Conservation (phyloP, 2,329 filamentous ascomycete species). For the Septoria petroselini region DNA sequence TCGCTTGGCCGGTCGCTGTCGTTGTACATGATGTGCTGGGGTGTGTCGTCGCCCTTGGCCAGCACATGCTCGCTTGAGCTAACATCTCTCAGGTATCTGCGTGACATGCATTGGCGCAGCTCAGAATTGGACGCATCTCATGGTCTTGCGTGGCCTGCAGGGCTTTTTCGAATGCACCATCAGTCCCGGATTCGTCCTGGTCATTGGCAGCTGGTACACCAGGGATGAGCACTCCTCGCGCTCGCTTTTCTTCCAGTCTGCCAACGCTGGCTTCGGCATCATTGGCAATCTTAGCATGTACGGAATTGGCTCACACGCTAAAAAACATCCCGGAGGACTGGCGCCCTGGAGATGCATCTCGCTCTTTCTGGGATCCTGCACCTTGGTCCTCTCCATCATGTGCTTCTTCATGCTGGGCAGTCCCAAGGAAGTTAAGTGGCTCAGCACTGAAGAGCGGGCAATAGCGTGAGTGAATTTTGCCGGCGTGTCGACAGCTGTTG, state of each 20-base stretch:
- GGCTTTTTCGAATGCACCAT: constrained; percentile 43
- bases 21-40: constrained; percentile 39
- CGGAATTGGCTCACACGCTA: constrained; percentile 30
- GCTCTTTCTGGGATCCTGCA: constrained; percentile 31
- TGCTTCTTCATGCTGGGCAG: constrained; percentile 33
- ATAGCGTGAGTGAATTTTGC: constrained; percentile 25
- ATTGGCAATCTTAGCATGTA: constrained; percentile 31
- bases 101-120: constrained; percentile 34
- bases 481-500: not conserved
- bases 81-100: constrained; percentile 23
- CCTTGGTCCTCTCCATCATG: constrained; percentile 29
- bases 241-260: constrained; percentile 40
- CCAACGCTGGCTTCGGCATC: constrained; percentile 39
- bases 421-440: constrained; percentile 34
- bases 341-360: constrained; percentile 35
- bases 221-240: constrained; percentile 38
- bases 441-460: constrained; percentile 29
- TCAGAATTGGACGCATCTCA: constrained; percentile 38
- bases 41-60: constrained; percentile 5
- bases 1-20: constrained; percentile 39
- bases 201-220: constrained; percentile 39
- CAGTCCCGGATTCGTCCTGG: constrained; percentile 38
- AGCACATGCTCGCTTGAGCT: not conserved
- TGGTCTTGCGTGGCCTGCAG: constrained; percentile 39
- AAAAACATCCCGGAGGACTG: constrained; percentile 27